Evolutionary conservation across 371 early-diverging fungal species (phyloP).

Genomic region (Cokeromyces recurvatus): DNA sequence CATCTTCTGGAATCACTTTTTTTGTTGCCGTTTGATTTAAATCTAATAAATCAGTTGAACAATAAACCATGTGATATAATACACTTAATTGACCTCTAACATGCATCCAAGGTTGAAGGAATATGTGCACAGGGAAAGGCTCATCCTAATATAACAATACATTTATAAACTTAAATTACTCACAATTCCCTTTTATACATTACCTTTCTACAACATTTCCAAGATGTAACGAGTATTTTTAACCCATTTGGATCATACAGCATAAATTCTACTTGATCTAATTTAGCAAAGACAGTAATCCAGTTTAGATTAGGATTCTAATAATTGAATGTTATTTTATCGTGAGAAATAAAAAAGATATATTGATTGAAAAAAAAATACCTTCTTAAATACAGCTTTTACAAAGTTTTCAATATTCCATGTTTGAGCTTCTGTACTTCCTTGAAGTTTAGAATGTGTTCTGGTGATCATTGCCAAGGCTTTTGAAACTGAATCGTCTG

Average conservation of each 20-base stretch:
- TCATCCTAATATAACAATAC: conserved; percentile 23
- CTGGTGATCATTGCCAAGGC: conserved; percentile 30
- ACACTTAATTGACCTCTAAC: conserved; percentile 68
- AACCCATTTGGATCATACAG: conserved; percentile 56
- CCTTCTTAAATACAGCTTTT: conserved; percentile 25
- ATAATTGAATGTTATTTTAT: no score
- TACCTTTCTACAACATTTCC: conserved; percentile 61
- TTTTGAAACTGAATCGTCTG: conserved; percentile 30
- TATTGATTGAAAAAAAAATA: no score
- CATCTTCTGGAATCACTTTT: conserved; percentile 44
- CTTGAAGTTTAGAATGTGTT: conserved; percentile 25
- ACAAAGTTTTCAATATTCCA: conserved; percentile 38
- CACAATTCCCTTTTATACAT: neutral
- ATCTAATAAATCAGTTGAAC: conserved; percentile 51
- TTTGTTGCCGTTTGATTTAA: conserved; percentile 37
- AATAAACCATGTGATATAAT: conserved; percentile 55
- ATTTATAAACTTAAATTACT: neutral
- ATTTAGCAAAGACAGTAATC: conserved; percentile 49
- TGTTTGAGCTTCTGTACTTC: conserved; percentile 20
- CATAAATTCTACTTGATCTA: conserved; percentile 68
- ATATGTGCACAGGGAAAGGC: conserved; percentile 66
- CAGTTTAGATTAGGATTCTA: conserved; percentile 59
- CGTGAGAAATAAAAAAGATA: no score
- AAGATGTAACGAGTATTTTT: conserved; percentile 56
- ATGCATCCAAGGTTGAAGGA: conserved; percentile 76